These are phyloP conservation scores for Papiliotrema fonsecae DNA, from an alignment of 1,284 basidiomycete genomes.

Conservation along the genomic window DNA sequence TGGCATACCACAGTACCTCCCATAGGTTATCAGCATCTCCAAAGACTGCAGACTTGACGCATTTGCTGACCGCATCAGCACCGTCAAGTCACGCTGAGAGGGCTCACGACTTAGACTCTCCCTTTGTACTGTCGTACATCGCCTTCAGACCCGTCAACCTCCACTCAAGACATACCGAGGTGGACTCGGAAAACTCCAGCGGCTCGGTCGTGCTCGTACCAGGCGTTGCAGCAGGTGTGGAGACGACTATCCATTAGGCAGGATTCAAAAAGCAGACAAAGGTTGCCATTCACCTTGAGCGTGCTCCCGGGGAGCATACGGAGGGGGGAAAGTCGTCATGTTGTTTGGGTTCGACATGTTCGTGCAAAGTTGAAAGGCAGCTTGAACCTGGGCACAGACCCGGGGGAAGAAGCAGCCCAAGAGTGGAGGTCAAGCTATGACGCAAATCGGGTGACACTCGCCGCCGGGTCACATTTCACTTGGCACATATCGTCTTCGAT, in stretches of 20 bases:
- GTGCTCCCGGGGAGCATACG: constrained; percentile 30
- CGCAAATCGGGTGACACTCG: too few relatives aligned
- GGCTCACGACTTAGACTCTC: constrained; percentile 44
- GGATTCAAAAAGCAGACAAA: not conserved
- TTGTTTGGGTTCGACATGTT: too few relatives aligned
- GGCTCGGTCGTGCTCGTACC: not conserved
- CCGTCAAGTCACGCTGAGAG: not conserved
- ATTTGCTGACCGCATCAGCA: constrained; percentile 42
- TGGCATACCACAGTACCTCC: constrained; percentile 61
- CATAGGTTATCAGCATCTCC: constrained; percentile 46
- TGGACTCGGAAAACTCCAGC: constrained; percentile 54
- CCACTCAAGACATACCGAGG: constrained; percentile 69
- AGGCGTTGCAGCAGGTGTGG: not conserved
- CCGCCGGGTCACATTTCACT: too few relatives aligned
- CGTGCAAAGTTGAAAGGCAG: too few relatives aligned
- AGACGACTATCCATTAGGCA: not conserved
- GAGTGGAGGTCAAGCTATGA: too few relatives aligned
- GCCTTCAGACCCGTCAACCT: constrained; percentile 61
- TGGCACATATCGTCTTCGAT: too few relatives aligned
- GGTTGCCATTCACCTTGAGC: constrained; percentile 24
- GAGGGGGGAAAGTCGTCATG: constrained; percentile 28
- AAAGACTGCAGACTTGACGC: constrained; percentile 47
- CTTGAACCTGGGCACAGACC: too few relatives aligned
- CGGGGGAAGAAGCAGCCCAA: too few relatives aligned
- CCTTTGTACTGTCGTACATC: constrained; percentile 63